phyloP scores from a whole-genome alignment of 805 yeast genomes.

The Candida maesae region DNA sequence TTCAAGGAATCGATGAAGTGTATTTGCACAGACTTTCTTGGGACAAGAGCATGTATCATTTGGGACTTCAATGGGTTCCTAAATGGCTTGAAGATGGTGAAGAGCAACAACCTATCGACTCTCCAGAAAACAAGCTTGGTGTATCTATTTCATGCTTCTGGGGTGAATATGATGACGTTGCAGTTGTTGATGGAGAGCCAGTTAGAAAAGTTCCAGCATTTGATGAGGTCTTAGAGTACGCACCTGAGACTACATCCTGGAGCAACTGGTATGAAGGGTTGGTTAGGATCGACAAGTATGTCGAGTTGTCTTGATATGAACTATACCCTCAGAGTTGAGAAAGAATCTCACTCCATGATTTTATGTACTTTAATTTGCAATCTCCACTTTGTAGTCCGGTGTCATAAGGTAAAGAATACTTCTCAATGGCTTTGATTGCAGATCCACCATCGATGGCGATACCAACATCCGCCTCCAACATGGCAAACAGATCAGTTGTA shows the following conservation, averaged over 20 bases:
- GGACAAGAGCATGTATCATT: constrained; percentile 46
- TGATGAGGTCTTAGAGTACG: constrained; percentile 62
- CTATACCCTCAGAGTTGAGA: too few relatives aligned
- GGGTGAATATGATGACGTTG: constrained; percentile 62
- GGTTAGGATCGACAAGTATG: constrained; percentile 50
- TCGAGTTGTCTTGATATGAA: constrained; percentile 38
- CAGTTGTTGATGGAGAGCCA: constrained; percentile 35
- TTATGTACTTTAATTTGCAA: neutral
- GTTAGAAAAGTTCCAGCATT: constrained; percentile 59
- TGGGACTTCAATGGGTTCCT: constrained; percentile 79
- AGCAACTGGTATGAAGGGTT: constrained; percentile 67
- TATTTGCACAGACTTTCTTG: constrained; percentile 64
- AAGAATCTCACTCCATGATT: neutral
- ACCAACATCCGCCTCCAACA: constrained; percentile 45
- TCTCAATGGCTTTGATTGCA: constrained; percentile 26
- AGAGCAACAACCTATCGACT: constrained; percentile 28
- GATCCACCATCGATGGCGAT: constrained; percentile 41
- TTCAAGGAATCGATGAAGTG: constrained; percentile 60
- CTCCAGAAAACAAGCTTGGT: constrained; percentile 40
- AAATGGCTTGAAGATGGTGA: constrained; percentile 39
- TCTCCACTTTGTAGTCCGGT: neutral
- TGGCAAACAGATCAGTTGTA: constrained; percentile 50
- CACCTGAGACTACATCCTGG: constrained; percentile 62
- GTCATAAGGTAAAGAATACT: constrained; percentile 21
- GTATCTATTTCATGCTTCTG: constrained; percentile 66